A percentile compares a stretch with the other conserved stretches of the same genome.
Evolutionary conservation across 176 grass and related monocot genomes (phyloP).

Genomic region (Phragmites australis): DNA sequence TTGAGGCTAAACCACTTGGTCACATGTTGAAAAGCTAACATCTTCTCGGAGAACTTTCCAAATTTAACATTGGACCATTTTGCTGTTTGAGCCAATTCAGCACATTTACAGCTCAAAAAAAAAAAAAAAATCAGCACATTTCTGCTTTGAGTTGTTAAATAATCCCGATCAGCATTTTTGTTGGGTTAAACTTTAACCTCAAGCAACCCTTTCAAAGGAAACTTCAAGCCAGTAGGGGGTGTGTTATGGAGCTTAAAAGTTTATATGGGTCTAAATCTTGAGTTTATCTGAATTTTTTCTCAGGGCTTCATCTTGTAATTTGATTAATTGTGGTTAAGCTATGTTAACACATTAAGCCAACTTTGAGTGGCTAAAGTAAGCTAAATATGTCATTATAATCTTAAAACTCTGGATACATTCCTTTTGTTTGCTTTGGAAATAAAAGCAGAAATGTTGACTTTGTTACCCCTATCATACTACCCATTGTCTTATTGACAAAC

Average conservation of each 20-base stretch:
- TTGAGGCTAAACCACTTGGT: background rate
- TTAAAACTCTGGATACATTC: background rate
- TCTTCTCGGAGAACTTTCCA: background rate
- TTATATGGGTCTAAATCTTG: background rate
- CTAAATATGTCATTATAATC: conserved; percentile 1
- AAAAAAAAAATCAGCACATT: too few relatives aligned
- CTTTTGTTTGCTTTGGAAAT: background rate
- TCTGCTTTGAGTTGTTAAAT: too few relatives aligned
- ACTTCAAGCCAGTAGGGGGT: background rate
- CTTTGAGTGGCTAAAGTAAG: background rate
- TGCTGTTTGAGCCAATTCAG: background rate
- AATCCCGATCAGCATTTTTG: background rate
- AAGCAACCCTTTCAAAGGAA: background rate
- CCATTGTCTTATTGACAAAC: background rate
- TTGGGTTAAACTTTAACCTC: background rate
- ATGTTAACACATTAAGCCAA: background rate
- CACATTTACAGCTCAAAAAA: too few relatives aligned
- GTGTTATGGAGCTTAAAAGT: background rate
- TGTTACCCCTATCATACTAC: background rate
- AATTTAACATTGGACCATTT: background rate
- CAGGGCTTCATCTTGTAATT: background rate
- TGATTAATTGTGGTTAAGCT: background rate
- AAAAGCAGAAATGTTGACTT: background rate
- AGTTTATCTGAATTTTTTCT: background rate
- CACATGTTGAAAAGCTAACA: background rate